Conservation (phyloP, 78 protist species). For the Pigoraptor vietnamica region DNA sequence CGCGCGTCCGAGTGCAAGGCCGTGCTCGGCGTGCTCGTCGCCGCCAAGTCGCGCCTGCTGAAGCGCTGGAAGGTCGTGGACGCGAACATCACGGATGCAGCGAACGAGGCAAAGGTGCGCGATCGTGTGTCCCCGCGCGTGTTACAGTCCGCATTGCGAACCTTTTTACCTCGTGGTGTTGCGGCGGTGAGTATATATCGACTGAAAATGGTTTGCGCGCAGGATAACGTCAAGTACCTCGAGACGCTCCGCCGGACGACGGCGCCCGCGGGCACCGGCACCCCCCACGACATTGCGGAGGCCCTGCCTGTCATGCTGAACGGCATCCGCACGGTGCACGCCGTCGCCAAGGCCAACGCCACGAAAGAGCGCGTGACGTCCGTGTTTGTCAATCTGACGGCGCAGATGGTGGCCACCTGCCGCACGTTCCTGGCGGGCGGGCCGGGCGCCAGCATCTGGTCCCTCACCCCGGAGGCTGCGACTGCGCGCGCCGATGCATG, state of each 20-base stretch:
- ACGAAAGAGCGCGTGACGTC: neutral
- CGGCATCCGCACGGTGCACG: neutral
- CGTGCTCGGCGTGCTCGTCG: neutral
- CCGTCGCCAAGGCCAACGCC: neutral
- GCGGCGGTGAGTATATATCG: no score
- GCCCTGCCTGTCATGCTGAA: neutral
- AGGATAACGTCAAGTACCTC: neutral
- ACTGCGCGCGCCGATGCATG: neutral
- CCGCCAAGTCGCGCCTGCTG: neutral
- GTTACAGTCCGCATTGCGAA: no score
- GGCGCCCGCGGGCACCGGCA: neutral
- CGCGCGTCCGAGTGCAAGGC: neutral
- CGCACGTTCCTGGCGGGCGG: neutral
- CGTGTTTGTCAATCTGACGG: neutral
- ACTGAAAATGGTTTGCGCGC: no score
- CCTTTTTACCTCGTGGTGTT: no score
- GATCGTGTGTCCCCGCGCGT: no score
- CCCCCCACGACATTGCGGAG: neutral
- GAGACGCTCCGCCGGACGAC: neutral
- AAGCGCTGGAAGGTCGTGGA: neutral
- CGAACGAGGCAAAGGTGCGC: neutral
- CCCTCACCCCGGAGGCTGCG: neutral
- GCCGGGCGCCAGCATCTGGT: neutral
- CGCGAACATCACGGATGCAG: neutral
- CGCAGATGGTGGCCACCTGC: neutral